Conservation (phyloP, 2,329 filamentous ascomycete genomes). For the Penicillium sp. region DNA sequence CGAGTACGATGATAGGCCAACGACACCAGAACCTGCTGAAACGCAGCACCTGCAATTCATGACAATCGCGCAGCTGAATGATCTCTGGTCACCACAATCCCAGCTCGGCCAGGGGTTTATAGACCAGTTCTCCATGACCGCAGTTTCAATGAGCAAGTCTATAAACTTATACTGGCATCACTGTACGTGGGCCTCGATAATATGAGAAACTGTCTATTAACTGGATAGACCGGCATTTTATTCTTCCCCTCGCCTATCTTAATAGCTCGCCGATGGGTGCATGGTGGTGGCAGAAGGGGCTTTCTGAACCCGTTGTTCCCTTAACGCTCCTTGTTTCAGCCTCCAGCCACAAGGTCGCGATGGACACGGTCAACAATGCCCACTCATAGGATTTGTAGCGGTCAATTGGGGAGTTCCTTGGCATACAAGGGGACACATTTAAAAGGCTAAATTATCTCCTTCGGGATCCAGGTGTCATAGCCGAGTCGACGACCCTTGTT, state of each 20-base stretch:
- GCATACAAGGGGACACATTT: constrained; percentile 5
- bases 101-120: constrained; percentile 7
- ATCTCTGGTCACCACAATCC: neutral
- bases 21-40: too few relatives aligned
- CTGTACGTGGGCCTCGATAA: neutral
- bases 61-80: neutral
- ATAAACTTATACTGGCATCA: constrained; percentile 13
- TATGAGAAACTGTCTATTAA: neutral
- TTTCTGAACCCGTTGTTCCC: constrained; percentile 6
- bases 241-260: constrained; percentile 2
- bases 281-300: constrained; percentile 10
- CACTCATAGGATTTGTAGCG: neutral
- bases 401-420: neutral
- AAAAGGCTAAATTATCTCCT: neutral
- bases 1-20: too few relatives aligned
- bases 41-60: too few relatives aligned
- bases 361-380: neutral
- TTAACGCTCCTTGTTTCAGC: constrained; percentile 2
- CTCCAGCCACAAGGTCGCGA: neutral
- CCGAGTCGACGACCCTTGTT: constrained; percentile 1
- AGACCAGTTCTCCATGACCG: constrained; percentile 2
- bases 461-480: neutral
- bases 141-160: constrained; percentile 2
- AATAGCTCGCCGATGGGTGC: neutral
- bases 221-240: neutral